These are phyloP conservation scores for Pleurotus ostreatus DNA, from an alignment of 768 basidiomycete species.

Conservation along the genomic window DNA sequence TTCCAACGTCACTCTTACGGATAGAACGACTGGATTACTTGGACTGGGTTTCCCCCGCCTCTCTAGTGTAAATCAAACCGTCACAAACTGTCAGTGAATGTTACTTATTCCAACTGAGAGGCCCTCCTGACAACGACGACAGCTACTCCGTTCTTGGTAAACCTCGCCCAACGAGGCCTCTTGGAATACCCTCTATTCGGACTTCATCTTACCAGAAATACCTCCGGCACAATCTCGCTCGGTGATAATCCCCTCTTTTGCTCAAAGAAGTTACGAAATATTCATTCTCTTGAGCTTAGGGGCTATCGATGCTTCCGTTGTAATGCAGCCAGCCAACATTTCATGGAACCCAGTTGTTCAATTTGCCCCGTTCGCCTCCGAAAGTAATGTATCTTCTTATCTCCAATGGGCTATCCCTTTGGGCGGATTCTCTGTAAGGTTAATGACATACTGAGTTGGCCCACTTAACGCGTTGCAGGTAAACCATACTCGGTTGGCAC, in stretches of 20 bases:
- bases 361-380: slow-evolving; percentile 60
- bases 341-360: slow-evolving; percentile 74
- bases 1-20: slow-evolving; percentile 58
- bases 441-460: background rate
- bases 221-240: slow-evolving; percentile 58
- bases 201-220: slow-evolving; percentile 57
- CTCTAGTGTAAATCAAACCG: slow-evolving; percentile 48
- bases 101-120: background rate
- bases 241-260: slow-evolving; percentile 32
- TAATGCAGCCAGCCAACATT: slow-evolving; percentile 54
- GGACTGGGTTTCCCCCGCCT: slow-evolving; percentile 76
- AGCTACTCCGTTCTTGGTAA: slow-evolving; percentile 70
- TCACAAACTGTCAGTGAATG: slow-evolving; percentile 42
- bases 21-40: slow-evolving; percentile 66
- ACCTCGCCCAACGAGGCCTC: slow-evolving; percentile 56
- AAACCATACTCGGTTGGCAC: slow-evolving; percentile 47
- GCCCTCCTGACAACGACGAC: background rate
- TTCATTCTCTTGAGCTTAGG: slow-evolving; percentile 35
- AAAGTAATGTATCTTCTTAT: slow-evolving; percentile 63
- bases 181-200: slow-evolving; percentile 77
- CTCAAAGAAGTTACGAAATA: too few relatives aligned
- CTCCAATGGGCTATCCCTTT: slow-evolving; percentile 73
- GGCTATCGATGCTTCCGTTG: slow-evolving; percentile 71
- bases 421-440: slow-evolving; percentile 46
- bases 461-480: slow-evolving; percentile 33